Evolutionary conservation across 129 eudicot species (phyloP), one percentile per base, ranked within the genome.

Genomic region (carrot (Daucus carota)): DNA sequence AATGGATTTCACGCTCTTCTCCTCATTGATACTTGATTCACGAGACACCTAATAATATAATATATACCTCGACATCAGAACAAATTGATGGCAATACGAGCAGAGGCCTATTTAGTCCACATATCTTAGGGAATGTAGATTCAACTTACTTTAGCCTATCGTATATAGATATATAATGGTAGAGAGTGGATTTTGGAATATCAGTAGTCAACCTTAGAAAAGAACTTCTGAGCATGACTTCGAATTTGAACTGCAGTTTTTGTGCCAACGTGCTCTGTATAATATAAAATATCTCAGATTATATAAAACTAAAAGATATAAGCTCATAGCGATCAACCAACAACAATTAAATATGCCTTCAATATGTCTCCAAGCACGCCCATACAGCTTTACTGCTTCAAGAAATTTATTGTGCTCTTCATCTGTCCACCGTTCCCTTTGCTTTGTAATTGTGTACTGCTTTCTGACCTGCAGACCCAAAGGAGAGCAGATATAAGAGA

Each of bases 211-310:
- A 88, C 93, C 98, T 93, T 93, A 50, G 97, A 80, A 86, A 93
- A 93, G 81, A 87, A 93, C 60, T 93, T 93, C 73, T 93, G 98
- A 73, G 98, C 98, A 85, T 93, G 98, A 79, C 98, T 93, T 80
- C 98, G 84, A 62, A 93, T 93, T 79, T 93, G 98, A 73, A 93
- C 98, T 1, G 98, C 98, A 43, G 98, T 90, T 83, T 90, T 93
- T 16, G 97, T 87, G 72, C 96, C 98, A 80, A 93, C 98, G 65
- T 93, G 97, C 87, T 88, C 98, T 92, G 93, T 70, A 85, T 60
- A 41, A 73, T 0, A 3, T 28, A 41, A 46, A 47, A 22, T 9
- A 36, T 31, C 13, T 74, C 68, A 74, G 81, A 13, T 73, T 68
- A 20, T 31, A 66, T 36, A 44, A 36, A 68, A 40, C n/a, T 34